These are phyloP conservation scores for Kappamyces sp. DNA, from an alignment of 192 early-diverging fungal species.

Conservation along the genomic window DNA sequence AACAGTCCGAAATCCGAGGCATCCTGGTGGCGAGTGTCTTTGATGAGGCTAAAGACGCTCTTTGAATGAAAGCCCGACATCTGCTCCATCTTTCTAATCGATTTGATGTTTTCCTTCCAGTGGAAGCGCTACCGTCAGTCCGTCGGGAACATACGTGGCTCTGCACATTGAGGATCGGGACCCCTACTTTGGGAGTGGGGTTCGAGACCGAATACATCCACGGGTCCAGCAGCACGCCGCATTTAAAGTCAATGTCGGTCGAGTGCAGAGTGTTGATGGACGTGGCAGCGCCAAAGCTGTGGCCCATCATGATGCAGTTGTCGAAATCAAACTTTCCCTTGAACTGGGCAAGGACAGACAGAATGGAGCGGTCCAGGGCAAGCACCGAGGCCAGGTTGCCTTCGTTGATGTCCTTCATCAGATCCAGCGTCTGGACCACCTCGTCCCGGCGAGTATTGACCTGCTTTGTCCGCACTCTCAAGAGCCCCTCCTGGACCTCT, in stretches of 20 bases:
- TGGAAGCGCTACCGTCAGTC: constrained; percentile 2
- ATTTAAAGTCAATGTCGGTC: constrained; percentile 16
- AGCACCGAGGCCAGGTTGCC: neutral
- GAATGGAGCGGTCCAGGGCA: neutral
- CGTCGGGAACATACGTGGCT: constrained; percentile 6
- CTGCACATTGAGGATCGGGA: constrained; percentile 14
- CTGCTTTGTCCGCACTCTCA: constrained; percentile 18
- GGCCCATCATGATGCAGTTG: constrained; percentile 22
- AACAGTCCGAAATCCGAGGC: constrained; percentile 12
- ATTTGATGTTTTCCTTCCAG: constrained; percentile 9
- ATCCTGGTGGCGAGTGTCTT: constrained; percentile 10
- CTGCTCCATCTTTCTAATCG: neutral
- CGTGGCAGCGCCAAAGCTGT: constrained; percentile 15
- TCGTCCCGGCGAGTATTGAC: constrained; percentile 17
- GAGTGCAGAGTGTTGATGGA: neutral
- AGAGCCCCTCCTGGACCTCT: constrained; percentile 5
- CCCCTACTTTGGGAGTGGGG: neutral
- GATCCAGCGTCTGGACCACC: constrained; percentile 21
- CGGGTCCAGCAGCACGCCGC: constrained; percentile 26
- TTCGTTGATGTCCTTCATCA: neutral
- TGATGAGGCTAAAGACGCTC: constrained; percentile 3
- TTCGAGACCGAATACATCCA: constrained; percentile 33
- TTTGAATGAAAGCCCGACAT: neutral
- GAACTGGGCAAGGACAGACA: constrained; percentile 8
- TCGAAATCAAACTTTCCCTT: constrained; percentile 23